These are phyloP conservation scores for Multifurca ochricompacta DNA, from an alignment of 768 basidiomycete species.

Conservation along the genomic window DNA sequence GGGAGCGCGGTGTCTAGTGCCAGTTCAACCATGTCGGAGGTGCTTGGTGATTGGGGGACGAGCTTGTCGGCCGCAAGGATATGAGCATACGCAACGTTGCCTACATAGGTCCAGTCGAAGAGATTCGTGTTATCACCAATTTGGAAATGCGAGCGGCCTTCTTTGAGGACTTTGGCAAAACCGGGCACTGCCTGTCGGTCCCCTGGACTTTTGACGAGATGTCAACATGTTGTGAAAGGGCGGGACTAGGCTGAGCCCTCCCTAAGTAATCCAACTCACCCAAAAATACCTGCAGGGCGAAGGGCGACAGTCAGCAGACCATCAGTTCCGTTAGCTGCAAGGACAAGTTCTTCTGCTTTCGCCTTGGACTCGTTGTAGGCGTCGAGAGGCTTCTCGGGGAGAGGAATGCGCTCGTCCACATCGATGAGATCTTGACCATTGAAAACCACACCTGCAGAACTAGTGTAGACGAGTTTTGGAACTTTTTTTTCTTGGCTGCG, in stretches of 20 bases:
- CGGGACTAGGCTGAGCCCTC: background rate
- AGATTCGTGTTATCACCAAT: slow-evolving; percentile 91
- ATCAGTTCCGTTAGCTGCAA: slow-evolving; percentile 78
- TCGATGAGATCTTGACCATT: slow-evolving; percentile 74
- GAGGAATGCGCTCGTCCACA: slow-evolving; percentile 79
- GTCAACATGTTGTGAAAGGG: background rate
- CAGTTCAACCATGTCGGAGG: slow-evolving; percentile 29
- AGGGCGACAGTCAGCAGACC: slow-evolving; percentile 85
- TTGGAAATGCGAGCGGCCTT: slow-evolving; percentile 84
- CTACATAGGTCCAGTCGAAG: slow-evolving; percentile 96
- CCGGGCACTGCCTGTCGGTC: slow-evolving; percentile 82
- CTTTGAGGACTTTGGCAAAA: slow-evolving; percentile 70
- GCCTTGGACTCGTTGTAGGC: slow-evolving; percentile 94
- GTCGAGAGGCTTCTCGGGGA: slow-evolving; percentile 70
- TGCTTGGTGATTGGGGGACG: slow-evolving; percentile 40
- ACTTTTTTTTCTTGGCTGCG: slow-evolving; percentile 69
- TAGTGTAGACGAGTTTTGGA: slow-evolving; percentile 88
- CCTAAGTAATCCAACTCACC: slow-evolving; percentile 40
- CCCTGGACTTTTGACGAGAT: slow-evolving; percentile 55
- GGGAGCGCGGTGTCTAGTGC: slow-evolving; percentile 46
- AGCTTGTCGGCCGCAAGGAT: slow-evolving; percentile 90
- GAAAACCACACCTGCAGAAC: slow-evolving; percentile 86
- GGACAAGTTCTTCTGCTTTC: slow-evolving; percentile 73
- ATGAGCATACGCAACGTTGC: slow-evolving; percentile 91
- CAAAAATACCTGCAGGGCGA: slow-evolving; percentile 92